Conservation (phyloP, 1,139 yeast species). For the Entelexis sorbosivorans region DNA sequence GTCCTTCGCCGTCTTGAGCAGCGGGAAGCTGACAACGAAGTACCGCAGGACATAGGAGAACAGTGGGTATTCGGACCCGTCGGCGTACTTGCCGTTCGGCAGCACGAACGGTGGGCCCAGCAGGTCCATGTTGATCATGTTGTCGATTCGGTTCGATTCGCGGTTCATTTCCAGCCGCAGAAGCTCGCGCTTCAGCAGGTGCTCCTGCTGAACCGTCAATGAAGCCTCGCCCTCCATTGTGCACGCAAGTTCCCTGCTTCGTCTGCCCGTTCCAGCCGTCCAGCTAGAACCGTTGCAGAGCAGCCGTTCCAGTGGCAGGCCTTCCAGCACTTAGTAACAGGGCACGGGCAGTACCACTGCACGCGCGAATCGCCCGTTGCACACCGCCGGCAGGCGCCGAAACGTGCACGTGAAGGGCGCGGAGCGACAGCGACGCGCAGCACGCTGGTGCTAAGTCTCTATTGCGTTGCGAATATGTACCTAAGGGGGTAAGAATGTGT, state of each 20-base stretch:
- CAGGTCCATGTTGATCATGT: slow-evolving; percentile 47
- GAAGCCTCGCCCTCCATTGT: slow-evolving; percentile 3
- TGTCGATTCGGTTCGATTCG: slow-evolving; percentile 51
- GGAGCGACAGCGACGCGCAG: too few relatives aligned
- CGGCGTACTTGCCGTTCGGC: slow-evolving; percentile 15
- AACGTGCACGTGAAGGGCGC: too few relatives aligned
- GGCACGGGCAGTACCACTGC: slow-evolving; percentile 7
- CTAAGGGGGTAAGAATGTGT: too few relatives aligned
- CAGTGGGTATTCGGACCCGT: slow-evolving; percentile 45
- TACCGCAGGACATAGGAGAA: slow-evolving; percentile 52
- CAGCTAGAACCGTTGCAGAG: not conserved
- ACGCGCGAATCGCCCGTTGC: not conserved
- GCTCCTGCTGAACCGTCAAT: slow-evolving; percentile 41
- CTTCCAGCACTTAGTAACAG: slow-evolving; percentile 1
- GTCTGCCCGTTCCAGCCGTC: too few relatives aligned
- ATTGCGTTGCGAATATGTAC: not conserved
- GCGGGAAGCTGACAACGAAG: slow-evolving; percentile 62
- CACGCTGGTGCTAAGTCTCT: not conserved
- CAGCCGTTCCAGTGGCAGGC: not conserved
- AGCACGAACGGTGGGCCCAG: slow-evolving; percentile 63
- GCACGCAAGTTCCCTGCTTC: not conserved
- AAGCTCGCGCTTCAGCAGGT: slow-evolving; percentile 71
- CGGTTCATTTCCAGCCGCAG: slow-evolving; percentile 48
- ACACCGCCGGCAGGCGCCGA: not conserved
- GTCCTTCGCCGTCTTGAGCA: slow-evolving; percentile 45